Conservation (phyloP, 2,329 filamentous ascomycete species). For the Scytalidium lignicola region DNA sequence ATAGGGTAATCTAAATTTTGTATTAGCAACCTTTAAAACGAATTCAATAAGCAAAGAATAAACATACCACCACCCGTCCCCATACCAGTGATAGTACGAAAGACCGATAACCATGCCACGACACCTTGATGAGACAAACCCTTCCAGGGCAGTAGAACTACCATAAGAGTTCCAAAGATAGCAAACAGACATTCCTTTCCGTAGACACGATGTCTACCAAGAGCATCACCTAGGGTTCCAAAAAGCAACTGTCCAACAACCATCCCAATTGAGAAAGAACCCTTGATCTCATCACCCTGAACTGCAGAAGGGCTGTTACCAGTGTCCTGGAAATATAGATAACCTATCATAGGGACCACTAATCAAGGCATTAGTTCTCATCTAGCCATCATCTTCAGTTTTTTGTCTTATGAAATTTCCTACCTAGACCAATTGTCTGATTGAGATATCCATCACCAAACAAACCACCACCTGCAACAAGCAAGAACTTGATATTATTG, state of each 20-base stretch:
- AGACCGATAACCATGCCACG: constrained; percentile 16
- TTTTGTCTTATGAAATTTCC: neutral
- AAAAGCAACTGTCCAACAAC: constrained; percentile 21
- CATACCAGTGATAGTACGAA: constrained; percentile 19
- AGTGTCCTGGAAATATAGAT: constrained; percentile 20
- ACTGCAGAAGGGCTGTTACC: constrained; percentile 8
- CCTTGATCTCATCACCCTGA: constrained; percentile 20
- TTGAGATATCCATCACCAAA: constrained; percentile 26
- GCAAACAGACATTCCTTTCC: constrained; percentile 23
- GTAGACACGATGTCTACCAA: constrained; percentile 21
- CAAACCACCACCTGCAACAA: constrained; percentile 21
- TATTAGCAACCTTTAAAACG: too few species aligned
- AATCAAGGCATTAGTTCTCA: neutral
- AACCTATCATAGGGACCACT: constrained; percentile 24
- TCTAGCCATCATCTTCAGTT: neutral
- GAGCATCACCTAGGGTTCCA: constrained; percentile 23
- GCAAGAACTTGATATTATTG: constrained; percentile 19
- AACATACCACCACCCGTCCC: constrained; percentile 21
- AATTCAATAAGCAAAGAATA: neutral
- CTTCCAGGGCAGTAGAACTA: constrained; percentile 20
- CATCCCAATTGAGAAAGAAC: constrained; percentile 22
- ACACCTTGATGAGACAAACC: constrained; percentile 9
- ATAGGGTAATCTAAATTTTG: neutral
- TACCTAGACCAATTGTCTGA: constrained; percentile 23
- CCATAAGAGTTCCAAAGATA: constrained; percentile 20